Evolutionary conservation across 805 yeast genomes (phyloP).

Genomic region (Schwanniomyces yamadae): DNA sequence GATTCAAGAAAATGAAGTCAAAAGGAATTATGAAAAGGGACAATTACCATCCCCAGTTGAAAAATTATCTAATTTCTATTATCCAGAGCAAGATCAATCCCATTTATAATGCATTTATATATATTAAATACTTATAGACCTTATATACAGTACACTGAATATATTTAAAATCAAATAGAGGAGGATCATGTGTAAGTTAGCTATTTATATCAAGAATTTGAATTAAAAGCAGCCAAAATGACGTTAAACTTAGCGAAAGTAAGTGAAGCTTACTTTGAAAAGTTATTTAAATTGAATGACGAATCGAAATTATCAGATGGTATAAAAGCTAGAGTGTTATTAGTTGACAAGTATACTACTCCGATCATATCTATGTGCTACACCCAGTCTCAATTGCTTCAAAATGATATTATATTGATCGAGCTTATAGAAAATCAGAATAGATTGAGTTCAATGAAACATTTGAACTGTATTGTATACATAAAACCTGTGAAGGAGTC

Average conservation of each 20-base stretch:
- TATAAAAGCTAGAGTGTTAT: conserved; percentile 61
- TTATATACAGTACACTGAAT: conserved; percentile 6
- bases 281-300: conserved; percentile 21
- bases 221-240: conserved; percentile 12
- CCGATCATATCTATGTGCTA: conserved; percentile 83
- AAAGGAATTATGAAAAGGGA: conserved; percentile 51
- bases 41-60: conserved; percentile 58
- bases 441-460: conserved; percentile 59
- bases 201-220: background rate
- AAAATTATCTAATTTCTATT: conserved; percentile 24
- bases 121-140: background rate
- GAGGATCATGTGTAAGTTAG: background rate
- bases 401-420: conserved; percentile 80
- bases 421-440: conserved; percentile 60
- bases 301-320: conserved; percentile 19
- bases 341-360: conserved; percentile 79
- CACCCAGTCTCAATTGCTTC: conserved; percentile 80
- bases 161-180: background rate
- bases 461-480: conserved; percentile 77
- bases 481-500: conserved; percentile 70
- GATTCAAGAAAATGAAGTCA: conserved; percentile 54
- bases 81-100: conserved; percentile 18
- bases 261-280: conserved; percentile 29
- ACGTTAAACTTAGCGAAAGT: conserved; percentile 27
- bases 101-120: conserved; percentile 14